Evolutionary conservation across 2,329 filamentous ascomycete genomes (phyloP), one percentile per base, ranked within the genome.

Genomic region (Cercospora nicotianae): DNA sequence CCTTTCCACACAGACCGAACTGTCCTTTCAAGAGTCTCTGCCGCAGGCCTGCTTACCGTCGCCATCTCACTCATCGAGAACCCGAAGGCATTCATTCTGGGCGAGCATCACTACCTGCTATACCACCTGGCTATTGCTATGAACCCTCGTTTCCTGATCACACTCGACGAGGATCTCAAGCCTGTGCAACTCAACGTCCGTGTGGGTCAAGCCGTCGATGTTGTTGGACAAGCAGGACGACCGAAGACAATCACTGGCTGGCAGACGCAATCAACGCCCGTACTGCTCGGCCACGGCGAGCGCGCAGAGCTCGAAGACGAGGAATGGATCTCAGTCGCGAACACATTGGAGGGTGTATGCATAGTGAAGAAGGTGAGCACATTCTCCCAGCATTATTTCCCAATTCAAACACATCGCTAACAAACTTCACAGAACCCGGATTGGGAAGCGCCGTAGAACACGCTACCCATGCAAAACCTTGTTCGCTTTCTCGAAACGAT

Each of bases 1-100:
- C 95, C 95, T n/a, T 99, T 99, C 90, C 95, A 99, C 84, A 97
- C 94, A 18, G 96, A 99, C 79, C 91, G 96, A 67, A 93, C 97
- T 81, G 92, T 99, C 26, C 87, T 99, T 65, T 99, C 95, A 2
- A 89, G 92, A 70, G 96, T 99, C 39, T 90, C 94, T 26, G 90
- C 94, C 28, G 93, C 93, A 16, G 94, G 95, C 75, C 86, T 99
- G 58, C 87, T 99, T 67, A 91, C 94, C 12, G 94, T 97, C 28
- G 87, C 97, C 55, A 89, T 99, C 59, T 92, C 94, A 71, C 90
- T 99, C 85, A 95, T 99, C 76, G 95, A 99, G 74, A 91, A 95
- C 70, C 76, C 76, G 20, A 97, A 97, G 85, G 89, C 93, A 75
- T 97, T 91, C 78, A 85, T 91, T 68, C 85, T 90, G 39, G 87